Evolutionary conservation across 2,329 filamentous ascomycete species (phyloP), one percentile per base, ranked within the genome.

Genomic region (Blastomyces gilchristii): DNA sequence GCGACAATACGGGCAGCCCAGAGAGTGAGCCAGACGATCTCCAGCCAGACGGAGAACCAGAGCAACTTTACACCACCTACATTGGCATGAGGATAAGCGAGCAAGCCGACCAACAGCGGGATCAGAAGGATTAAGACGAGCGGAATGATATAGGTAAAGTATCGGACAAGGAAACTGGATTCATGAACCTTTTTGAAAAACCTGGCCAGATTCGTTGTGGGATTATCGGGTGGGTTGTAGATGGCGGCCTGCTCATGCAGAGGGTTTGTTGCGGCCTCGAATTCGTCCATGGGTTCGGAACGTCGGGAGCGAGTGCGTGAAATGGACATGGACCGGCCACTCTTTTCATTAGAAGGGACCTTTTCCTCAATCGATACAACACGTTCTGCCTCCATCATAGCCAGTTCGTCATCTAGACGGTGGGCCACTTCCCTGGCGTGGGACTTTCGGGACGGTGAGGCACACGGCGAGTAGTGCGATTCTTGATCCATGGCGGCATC

Each of bases 41-140:
- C 90, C 22, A 97, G 82, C 93, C 93, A 97, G 66, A 97, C 91
- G 39, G 89, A 89, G 71, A 97, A 97, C 93, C 93, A 97, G 64
- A 91, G 79, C 54, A 97, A 78, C 66, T 85, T 72, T 0, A 96
- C 91, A 25, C 88, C 90, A 0, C 91, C 91, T 2, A 88, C 83
- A 14, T 83, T 85, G 1, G 87, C 79, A 58, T 81, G 67, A n/a
- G 79, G 77, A 65, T 82, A 88, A 0, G 82, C 66, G 22, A 89
- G 75, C 1, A 81, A 82, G 6, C 87, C 88, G 28, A 91, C 74
- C 6, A 91, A 76, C 50, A 90, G 74, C 0, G 88, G 88, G 57
- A 90, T 84, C 49, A 90, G 77, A 5, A 91, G 77, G 5, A 91
- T 73, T 14, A 85, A 67, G 2, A 84, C 82, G 12, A 90, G 63